Evolutionary conservation across 1,139 yeast genomes (phyloP), one percentile per base, ranked within the genome.

Genomic region (Blastobotrys buckinghamii): DNA sequence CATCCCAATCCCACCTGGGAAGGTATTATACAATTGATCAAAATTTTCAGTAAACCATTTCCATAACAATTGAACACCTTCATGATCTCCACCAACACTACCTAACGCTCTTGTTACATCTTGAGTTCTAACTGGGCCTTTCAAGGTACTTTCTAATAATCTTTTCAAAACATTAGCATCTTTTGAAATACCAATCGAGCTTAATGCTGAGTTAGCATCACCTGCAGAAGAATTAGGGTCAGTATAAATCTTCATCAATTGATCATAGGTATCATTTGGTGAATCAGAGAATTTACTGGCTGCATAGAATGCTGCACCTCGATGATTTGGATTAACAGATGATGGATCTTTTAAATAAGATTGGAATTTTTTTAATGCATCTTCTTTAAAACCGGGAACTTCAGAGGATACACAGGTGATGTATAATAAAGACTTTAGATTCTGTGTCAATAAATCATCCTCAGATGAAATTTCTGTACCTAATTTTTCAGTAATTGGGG

Each of bases 1-100:
- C 82, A 89, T 78, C 19, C 88, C 76, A 54, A 84, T 76, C 26
- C 86, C 83, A n/a, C 95, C 87, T 44, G 97, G 96, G 64, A 87
- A 76, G 58, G 76, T 71, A 63, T 78, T 74, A 57, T 70, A 69
- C 54, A 90, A 66, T 42, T 69, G 74, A 51, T 79, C 87, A 90
- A 94, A 89, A 66, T 89, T 82, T n/a, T 55, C 60, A 55, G 77
- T 77, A 58, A 83, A 64, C 96, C 96, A 90, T 15, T 63, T 55
- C 89, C 92, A 90, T 56, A 82, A 68, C 17, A 79, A 77, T 56
- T 75, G 74, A 53, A 79, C 73, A 69, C 96, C 95, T 41, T 71
- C 74, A 50, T 70, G 73, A 60, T 80, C 81, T 16, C 77, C 62
- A 60, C 83, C 73, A 68, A 87, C 71, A 36, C 92, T 88, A 54